Base-by-base conservation (phyloP, 2,329 filamentous ascomycete species). In the Xylariaceae sp. region DNA sequence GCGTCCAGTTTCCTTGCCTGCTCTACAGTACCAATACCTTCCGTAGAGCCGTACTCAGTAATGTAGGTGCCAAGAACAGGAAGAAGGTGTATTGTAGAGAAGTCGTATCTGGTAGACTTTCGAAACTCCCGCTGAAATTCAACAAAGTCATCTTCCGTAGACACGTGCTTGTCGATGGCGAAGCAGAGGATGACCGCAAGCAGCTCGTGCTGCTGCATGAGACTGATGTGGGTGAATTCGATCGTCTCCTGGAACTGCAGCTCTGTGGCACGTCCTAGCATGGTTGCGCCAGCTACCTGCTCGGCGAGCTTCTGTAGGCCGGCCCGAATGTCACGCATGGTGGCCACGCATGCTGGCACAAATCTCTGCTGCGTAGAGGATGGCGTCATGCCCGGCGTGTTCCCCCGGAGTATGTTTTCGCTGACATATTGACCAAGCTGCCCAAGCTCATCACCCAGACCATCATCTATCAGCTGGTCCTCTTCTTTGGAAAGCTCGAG, bases 131-230 rank as follows among this genome's bases (percentile, higher is more conserved):
- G 72, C 32, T 96, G 65, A 31, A 97, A 78, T 4, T 78, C 69
- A 33, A 81, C 74, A 53, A 95, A 90, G 58, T 96, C 89, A 28
- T 81, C 72, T 4, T 79, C 67, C 34, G 76, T 78, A 2, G 83
- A 83, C 53, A 86, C 83, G 40, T 82, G 79, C 50, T 81, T 84
- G 54, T 90, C 88, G 47, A 95, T 78, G 41, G 93, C 78, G 46
- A 86, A 82, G 47, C 81, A 83, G 38, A 94, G 68, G 39, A 95
- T 85, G n/a, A 89, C 77, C 11, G 85, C 83, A 13, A 99, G 71
- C 13, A 86, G 80, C 60, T 98, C 91, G 60, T 98, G 94, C 63
- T 98, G 91, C 56, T 88, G 83, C 17, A 85, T 80, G 38, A 98
- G 74, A 56, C 88, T 94, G 51, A 79, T 71, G 34, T 85, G 81